A percentile compares a stretch with the other conserved stretches of the same genome.
Conservation (phyloP, 1,284 basidiomycete species). For the Kalmanozyma brasiliensis region DNA sequence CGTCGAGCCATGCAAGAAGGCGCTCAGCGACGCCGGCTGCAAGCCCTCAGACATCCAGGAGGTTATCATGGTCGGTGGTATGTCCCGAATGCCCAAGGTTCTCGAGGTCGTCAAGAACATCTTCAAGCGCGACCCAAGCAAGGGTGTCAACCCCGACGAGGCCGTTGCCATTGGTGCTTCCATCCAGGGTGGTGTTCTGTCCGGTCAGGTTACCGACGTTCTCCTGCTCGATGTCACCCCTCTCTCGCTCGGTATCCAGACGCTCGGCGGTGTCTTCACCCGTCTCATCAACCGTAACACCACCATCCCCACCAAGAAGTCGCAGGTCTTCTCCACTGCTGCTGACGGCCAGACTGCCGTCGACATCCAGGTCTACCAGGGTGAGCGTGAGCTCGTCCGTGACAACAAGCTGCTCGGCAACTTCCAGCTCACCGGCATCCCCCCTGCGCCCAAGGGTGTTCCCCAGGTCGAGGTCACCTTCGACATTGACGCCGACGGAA, state of each 20-base stretch:
- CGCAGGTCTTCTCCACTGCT: conserved; percentile 90
- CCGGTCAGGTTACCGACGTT: conserved; percentile 82
- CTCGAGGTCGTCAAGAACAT: conserved; percentile 91
- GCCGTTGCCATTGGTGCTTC: conserved; percentile 88
- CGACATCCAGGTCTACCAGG: conserved; percentile 85
- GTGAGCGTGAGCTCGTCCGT: conserved; percentile 93
- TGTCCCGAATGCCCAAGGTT: conserved; percentile 97
- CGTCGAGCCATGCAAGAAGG: conserved; percentile 98
- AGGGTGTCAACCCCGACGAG: conserved; percentile 89
- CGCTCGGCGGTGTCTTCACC: conserved; percentile 97
- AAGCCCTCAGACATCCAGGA: conserved; percentile 98
- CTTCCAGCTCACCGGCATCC: conserved; percentile 91
- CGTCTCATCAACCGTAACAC: conserved; percentile 97
- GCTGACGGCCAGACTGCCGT: conserved; percentile 68
- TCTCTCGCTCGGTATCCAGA: conserved; percentile 95
- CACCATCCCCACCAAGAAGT: conserved; percentile 96
- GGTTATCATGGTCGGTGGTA: conserved; percentile 96
- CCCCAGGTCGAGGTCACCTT: conserved; percentile 68
- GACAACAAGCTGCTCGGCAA: conserved; percentile 98
- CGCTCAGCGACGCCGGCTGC: conserved; percentile 94
- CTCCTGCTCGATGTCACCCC: conserved; percentile 96
- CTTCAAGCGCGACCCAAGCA: conserved; percentile 91
- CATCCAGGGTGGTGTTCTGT: conserved; percentile 95
- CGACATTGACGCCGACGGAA: conserved; percentile 67
- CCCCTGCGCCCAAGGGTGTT: conserved; percentile 92